Conservation (phyloP, 2,329 filamentous ascomycete genomes). For the Dothistroma pini region DNA sequence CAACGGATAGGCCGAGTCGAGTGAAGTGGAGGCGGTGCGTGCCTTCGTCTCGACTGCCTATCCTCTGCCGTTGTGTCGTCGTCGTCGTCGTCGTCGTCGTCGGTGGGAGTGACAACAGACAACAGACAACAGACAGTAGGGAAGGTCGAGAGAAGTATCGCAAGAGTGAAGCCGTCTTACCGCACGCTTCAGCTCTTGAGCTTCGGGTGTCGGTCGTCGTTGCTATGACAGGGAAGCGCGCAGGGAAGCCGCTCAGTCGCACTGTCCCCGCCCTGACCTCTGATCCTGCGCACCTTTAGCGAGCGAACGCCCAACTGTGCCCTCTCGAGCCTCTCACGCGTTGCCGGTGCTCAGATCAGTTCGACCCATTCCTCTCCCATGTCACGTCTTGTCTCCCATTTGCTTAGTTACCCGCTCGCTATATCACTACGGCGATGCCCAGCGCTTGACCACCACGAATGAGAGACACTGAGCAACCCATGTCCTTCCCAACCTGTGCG, state of each 20-base stretch:
- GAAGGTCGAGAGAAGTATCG: neutral
- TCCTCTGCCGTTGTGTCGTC: neutral
- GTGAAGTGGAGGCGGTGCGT: neutral
- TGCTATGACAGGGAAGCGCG: slow-evolving; percentile 4
- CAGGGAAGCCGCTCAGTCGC: neutral
- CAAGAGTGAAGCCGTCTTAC: neutral
- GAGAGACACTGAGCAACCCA: neutral
- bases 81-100: neutral
- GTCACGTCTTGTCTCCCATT: neutral
- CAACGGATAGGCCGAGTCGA: neutral
- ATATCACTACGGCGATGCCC: neutral
- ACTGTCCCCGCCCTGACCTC: neutral
- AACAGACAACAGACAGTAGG: neutral
- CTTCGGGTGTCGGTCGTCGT: neutral
- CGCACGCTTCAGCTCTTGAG: neutral
- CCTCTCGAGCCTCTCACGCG: neutral
- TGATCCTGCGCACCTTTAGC: neutral
- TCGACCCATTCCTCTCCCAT: neutral
- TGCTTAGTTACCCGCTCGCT: neutral
- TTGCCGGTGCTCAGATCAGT: neutral
- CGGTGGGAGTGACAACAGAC: neutral
- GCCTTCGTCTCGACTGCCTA: neutral
- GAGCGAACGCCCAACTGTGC: neutral
- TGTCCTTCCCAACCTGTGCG: neutral
- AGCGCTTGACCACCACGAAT: slow-evolving; percentile 1